Evolutionary conservation across 1,284 basidiomycete genomes (phyloP), one percentile per base, ranked within the genome.

Genomic region (Paramarasmius palmivorus): DNA sequence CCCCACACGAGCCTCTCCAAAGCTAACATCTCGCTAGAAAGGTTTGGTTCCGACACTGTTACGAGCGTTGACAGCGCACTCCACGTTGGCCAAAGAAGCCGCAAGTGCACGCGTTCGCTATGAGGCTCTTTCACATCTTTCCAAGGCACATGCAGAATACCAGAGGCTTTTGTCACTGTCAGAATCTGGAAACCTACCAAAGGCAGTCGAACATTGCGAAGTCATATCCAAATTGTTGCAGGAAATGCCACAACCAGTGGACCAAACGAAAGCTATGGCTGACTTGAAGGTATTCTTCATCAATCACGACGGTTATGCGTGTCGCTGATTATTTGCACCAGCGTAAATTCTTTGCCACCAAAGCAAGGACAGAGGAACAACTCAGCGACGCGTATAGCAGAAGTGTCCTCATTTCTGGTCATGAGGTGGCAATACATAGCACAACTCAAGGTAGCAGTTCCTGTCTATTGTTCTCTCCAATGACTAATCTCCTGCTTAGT

Each of bases 361-460:
- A 75, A 58, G 82, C 86, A 53, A 78, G 80, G 29, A 69, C 81
- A 4, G 84, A 89, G 61, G 90, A 92, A 55, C 84, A 90, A 59
- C 73, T 92, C 17, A 79, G 76, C 57, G 83, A 89, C 50, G 86
- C 86, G 2, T 91, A 82, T 61, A 68, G 76, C 14, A 77, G 82
- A 57, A 76, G 83, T 59, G 67, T 92, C 20, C 62, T 73, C 1
- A 62, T 87, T 25, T 75, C 78, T 6, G 65, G 78, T 2, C 74
- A 73, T 8, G 74, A 77, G 54, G 60, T 89, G 20, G 63, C 69
- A 17, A 73, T 90, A 51, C 72, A 70, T 50, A 70, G 79, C 7
- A 72, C 73, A n/a, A 75, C 87, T 8, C 76, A 81, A 73, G 83
- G 88, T 86, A 58, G 52, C 73, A 10, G 41, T 44, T 12, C 49